Percentiles rank a stretch among this genome's conserved stretches.
These are phyloP conservation scores for Tagetes patula DNA, from an alignment of 129 eudicot species.

Conservation along the genomic window DNA sequence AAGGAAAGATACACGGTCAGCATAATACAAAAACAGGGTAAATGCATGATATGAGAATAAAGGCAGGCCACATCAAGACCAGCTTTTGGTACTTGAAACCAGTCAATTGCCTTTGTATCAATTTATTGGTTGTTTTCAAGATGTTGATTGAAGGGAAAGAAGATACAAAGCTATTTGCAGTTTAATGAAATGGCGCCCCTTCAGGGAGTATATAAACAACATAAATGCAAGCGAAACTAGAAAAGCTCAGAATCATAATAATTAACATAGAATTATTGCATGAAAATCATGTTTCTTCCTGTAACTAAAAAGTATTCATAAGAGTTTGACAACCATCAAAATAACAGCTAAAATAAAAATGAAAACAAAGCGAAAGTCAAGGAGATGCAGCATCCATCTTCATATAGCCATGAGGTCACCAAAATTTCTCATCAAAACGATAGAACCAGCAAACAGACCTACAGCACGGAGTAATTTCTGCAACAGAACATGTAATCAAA, in stretches of 20 bases:
- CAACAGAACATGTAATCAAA: constrained; percentile 3
- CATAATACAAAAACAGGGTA: no score
- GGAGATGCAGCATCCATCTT: constrained; percentile 19
- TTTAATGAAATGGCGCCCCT: no score
- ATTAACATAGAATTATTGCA: constrained; percentile 19
- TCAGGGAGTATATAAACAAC: constrained; percentile 8
- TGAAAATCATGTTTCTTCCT: neutral
- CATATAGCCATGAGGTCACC: constrained; percentile 51
- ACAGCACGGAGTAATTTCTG: constrained; percentile 52
- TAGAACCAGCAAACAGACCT: constrained; percentile 50
- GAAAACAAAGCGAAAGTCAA: no score
- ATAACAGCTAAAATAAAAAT: neutral
- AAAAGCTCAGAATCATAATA: constrained; percentile 2
- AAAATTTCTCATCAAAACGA: constrained; percentile 48
- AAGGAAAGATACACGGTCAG: no score
- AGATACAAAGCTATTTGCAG: no score
- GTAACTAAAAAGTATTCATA: constrained; percentile 12
- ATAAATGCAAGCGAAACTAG: neutral
- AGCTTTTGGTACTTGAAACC: no score
- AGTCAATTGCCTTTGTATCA: no score
- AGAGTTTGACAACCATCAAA: neutral
- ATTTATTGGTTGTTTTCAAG: no score
- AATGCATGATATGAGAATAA: no score
- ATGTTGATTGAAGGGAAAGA: no score
- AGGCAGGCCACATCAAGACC: no score